These are phyloP conservation scores for Macrocybe gigantea DNA, from an alignment of 768 basidiomycete species.

Conservation along the genomic window DNA sequence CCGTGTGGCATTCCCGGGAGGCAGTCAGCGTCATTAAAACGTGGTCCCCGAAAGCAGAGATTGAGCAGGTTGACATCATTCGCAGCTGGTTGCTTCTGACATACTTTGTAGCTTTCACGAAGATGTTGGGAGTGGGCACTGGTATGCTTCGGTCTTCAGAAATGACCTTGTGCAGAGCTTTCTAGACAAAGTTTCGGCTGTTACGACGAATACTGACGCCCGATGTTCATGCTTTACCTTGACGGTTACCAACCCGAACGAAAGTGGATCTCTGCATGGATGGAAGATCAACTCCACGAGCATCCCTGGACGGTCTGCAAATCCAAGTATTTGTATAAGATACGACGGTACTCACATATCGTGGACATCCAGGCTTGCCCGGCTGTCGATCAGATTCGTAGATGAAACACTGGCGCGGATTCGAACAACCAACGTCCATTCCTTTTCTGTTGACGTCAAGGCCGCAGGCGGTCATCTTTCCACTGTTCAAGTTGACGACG, in stretches of 20 bases:
- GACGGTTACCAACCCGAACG: constrained; percentile 64
- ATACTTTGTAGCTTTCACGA: constrained; percentile 40
- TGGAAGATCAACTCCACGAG: constrained; percentile 55
- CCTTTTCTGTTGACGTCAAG: constrained; percentile 19
- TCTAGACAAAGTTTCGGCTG: constrained; percentile 29
- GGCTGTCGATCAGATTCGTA: constrained; percentile 23
- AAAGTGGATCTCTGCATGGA: constrained; percentile 67
- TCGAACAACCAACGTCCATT: constrained; percentile 22
- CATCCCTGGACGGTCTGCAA: constrained; percentile 60
- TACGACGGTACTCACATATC: not conserved
- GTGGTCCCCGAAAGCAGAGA: constrained; percentile 48
- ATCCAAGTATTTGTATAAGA: not conserved
- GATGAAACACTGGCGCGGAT: constrained; percentile 13
- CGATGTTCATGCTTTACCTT: constrained; percentile 49
- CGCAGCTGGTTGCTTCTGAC: no score
- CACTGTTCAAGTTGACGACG: not conserved
- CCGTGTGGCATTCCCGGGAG: constrained; percentile 78
- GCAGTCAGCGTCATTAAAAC: constrained; percentile 51
- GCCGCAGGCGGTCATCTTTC: not conserved
- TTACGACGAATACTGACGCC: constrained; percentile 6
- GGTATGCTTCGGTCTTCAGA: constrained; percentile 58
- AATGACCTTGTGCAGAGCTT: constrained; percentile 53
- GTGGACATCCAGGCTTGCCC: constrained; percentile 25
- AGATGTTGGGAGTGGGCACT: constrained; percentile 58
- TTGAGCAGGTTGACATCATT: constrained; percentile 12